Conservation (phyloP, 1,284 basidiomycete species). For the Stygiomarasmius scandens region DNA sequence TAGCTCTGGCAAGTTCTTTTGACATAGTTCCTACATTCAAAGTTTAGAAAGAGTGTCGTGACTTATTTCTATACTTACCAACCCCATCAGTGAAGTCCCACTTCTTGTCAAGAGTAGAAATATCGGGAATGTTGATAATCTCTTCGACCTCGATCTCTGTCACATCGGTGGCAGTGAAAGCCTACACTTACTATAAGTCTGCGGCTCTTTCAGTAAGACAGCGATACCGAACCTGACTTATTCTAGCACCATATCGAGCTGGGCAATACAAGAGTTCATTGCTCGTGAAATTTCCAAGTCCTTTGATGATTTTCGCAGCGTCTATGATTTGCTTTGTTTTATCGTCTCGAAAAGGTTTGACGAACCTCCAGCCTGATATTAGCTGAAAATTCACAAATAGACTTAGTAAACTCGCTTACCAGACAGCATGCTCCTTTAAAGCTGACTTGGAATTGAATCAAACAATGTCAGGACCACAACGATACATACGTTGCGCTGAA, state of each 20-base stretch:
- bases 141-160: slow-evolving; percentile 56
- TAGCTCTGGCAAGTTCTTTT: slow-evolving; percentile 51
- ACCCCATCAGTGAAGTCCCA: slow-evolving; percentile 68
- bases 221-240: slow-evolving; percentile 61
- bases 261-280: slow-evolving; percentile 56
- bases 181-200: neutral
- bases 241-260: slow-evolving; percentile 69
- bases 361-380: slow-evolving; percentile 37
- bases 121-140: slow-evolving; percentile 48
- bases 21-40: slow-evolving; percentile 52
- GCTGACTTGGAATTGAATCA: slow-evolving; percentile 51
- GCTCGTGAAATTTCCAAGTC: slow-evolving; percentile 54
- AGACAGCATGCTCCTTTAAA: slow-evolving; percentile 50
- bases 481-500: slow-evolving; percentile 65
- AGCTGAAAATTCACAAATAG: slow-evolving; percentile 54
- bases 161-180: slow-evolving; percentile 70
- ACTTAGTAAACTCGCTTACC: slow-evolving; percentile 41
- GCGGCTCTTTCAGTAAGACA: neutral
- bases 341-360: slow-evolving; percentile 48
- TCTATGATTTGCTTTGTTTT: slow-evolving; percentile 31
- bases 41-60: neutral
- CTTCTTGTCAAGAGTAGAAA: slow-evolving; percentile 40
- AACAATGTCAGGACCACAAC: slow-evolving; percentile 58
- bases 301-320: slow-evolving; percentile 50
- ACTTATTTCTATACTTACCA: slow-evolving; percentile 23